phyloP scores from a whole-genome alignment of 768 basidiomycete genomes.

The Lactarius sp. region DNA sequence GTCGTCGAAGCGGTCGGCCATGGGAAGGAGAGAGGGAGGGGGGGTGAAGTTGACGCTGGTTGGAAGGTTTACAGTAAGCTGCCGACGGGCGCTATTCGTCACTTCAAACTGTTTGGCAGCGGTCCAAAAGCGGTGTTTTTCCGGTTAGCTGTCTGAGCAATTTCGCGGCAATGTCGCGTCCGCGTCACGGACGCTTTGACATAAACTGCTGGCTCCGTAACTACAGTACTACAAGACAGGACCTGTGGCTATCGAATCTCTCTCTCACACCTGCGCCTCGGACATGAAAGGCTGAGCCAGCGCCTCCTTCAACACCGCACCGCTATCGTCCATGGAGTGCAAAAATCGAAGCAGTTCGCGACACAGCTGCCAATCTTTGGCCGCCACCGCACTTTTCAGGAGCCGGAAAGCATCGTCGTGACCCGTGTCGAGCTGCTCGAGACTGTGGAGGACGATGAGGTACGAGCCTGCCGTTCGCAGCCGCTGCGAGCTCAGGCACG shows the following conservation, averaged over 20 bases:
- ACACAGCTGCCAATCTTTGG: constrained; percentile 86
- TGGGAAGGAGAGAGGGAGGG: constrained; percentile 27
- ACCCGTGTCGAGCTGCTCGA: constrained; percentile 82
- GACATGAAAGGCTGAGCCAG: constrained; percentile 47
- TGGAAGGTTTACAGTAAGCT: background rate
- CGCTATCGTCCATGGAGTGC: constrained; percentile 87
- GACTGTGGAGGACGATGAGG: constrained; percentile 86
- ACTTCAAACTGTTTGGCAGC: no score
- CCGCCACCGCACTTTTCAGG: constrained; percentile 66
- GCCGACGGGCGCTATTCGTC: background rate
- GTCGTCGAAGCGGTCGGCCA: constrained; percentile 67
- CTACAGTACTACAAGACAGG: no score
- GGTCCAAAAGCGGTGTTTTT: no score
- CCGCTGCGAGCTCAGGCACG: constrained; percentile 63
- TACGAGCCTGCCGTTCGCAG: constrained; percentile 90
- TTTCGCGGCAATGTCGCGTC: no score
- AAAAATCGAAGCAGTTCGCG: constrained; percentile 89
- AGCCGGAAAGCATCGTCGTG: constrained; percentile 78
- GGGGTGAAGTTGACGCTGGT: background rate
- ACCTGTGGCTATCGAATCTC: background rate
- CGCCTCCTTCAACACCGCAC: constrained; percentile 60
- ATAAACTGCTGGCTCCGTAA: no score
- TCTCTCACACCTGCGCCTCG: constrained; percentile 12
- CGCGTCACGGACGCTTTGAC: no score
- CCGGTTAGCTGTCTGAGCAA: no score